Conservation (phyloP, 179 eudicot species). For the Spergularia azorica region DNA sequence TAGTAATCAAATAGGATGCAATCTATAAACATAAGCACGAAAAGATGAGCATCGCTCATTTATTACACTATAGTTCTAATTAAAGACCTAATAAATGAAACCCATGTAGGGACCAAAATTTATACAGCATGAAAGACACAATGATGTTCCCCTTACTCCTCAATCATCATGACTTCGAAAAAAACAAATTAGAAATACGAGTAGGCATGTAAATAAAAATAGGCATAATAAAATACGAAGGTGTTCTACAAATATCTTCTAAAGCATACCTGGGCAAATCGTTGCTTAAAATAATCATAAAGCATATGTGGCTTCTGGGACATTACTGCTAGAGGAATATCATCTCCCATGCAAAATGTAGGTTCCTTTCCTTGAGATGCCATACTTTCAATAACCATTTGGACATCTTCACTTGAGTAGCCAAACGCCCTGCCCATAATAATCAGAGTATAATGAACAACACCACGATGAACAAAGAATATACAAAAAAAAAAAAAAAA, state of each 20-base stretch:
- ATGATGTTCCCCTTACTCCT: not conserved
- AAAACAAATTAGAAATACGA: not conserved
- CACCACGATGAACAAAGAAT: conserved; percentile 5
- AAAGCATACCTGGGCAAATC: conserved; percentile 82
- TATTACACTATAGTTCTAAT: not conserved
- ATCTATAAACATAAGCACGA: not conserved
- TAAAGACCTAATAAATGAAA: not conserved
- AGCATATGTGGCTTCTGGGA: conserved; percentile 89
- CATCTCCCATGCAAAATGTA: conserved; percentile 99
- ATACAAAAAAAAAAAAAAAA: not conserved
- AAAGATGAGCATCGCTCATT: not conserved
- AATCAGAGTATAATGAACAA: conserved; percentile 11
- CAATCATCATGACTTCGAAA: not conserved
- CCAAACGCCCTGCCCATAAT: conserved; percentile 78
- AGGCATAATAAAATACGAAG: not conserved
- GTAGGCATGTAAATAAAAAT: not conserved
- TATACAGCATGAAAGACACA: not conserved
- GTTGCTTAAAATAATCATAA: conserved; percentile 97
- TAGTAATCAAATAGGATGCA: conserved; percentile 10
- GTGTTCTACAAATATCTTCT: not conserved
- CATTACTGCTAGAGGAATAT: conserved; percentile 85
- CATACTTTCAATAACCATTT: conserved; percentile 98
- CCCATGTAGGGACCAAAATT: not conserved
- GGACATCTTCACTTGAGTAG: conserved; percentile 99
- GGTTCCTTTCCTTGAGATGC: conserved; percentile 99